A percentile compares a stretch with the other conserved stretches of the same genome.
Evolutionary conservation across 305 asterid species (phyloP).

Genomic region (Rubia peregrina): DNA sequence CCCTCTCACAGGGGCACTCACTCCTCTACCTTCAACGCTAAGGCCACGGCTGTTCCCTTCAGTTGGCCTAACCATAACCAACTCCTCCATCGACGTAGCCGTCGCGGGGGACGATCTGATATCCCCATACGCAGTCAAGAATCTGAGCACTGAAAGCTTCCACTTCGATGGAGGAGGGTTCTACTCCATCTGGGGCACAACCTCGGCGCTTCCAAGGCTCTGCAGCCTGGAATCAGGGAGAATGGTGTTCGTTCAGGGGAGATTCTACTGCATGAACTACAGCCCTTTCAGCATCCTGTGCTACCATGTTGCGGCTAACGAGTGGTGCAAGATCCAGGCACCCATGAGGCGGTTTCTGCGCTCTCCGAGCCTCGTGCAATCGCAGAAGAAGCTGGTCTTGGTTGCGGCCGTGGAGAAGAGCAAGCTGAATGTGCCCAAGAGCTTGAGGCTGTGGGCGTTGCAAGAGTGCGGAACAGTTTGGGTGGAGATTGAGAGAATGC

Average conservation of each 20-base stretch:
- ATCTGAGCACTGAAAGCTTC: slow-evolving; percentile 72
- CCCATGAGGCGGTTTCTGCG: slow-evolving; percentile 94
- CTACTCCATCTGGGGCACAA: slow-evolving; percentile 94
- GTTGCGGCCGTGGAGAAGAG: slow-evolving; percentile 93
- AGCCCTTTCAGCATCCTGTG: slow-evolving; percentile 77
- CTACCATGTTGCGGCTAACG: slow-evolving; percentile 40
- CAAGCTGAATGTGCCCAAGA: slow-evolving; percentile 83
- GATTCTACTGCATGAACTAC: slow-evolving; percentile 94
- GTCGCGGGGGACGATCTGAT: slow-evolving; percentile 89
- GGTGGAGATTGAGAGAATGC: slow-evolving; percentile 95
- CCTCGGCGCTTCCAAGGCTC: slow-evolving; percentile 67
- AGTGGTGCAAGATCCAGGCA: slow-evolving; percentile 83
- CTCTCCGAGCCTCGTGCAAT: slow-evolving; percentile 67
- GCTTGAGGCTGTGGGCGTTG: slow-evolving; percentile 70
- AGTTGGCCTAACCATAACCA: slow-evolving; percentile 48
- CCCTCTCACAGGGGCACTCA: slow-evolving; percentile 47
- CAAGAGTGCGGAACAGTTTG: slow-evolving; percentile 59
- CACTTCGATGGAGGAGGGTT: slow-evolving; percentile 81
- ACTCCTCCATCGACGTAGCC: slow-evolving; percentile 60
- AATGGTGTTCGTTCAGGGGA: slow-evolving; percentile 58
- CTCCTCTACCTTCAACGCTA: slow-evolving; percentile 69
- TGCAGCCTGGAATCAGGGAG: slow-evolving; percentile 84
- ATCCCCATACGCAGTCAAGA: slow-evolving; percentile 90
- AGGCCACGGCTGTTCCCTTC: slow-evolving; percentile 84
- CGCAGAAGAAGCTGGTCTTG: slow-evolving; percentile 45